A percentile compares a stretch with the other conserved stretches of the same genome.
Conservation (phyloP, 2,329 filamentous ascomycete species). For the Ophiostoma ips region DNA sequence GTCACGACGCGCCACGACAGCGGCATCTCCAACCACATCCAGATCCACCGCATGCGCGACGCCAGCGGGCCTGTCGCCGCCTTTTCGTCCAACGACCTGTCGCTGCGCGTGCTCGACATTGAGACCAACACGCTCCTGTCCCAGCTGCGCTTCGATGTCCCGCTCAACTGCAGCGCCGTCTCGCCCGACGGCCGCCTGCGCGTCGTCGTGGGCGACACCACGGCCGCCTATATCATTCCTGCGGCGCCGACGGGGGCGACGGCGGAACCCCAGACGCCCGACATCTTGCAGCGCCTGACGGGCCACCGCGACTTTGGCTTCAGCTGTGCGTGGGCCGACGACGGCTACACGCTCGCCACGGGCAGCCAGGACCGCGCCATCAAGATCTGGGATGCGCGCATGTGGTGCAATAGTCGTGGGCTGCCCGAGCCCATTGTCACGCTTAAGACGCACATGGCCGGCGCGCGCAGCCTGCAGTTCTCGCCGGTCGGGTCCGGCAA, state of each 20-base stretch:
- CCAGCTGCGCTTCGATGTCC: constrained; percentile 38
- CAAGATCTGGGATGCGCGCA: constrained; percentile 63
- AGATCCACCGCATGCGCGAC: constrained; percentile 39
- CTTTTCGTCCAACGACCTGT: constrained; percentile 49
- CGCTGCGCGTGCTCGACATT: constrained; percentile 45
- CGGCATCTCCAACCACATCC: constrained; percentile 52
- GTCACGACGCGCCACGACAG: constrained; percentile 36
- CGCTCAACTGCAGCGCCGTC: constrained; percentile 60
- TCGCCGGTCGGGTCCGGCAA: constrained; percentile 56
- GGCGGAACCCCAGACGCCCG: constrained; percentile 13
- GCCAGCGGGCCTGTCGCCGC: constrained; percentile 40
- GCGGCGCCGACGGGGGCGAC: constrained; percentile 56
- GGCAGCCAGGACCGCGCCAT: constrained; percentile 62
- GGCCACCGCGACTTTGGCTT: constrained; percentile 62
- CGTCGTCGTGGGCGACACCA: constrained; percentile 56
- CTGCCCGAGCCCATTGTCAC: constrained; percentile 35
- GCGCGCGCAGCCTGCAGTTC: constrained; percentile 56
- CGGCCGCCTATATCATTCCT: constrained; percentile 52
- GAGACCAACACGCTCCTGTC: constrained; percentile 43
- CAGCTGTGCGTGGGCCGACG: constrained; percentile 65
- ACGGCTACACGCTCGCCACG: constrained; percentile 63
- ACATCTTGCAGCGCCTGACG: constrained; percentile 39
- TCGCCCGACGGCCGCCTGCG: constrained; percentile 60
- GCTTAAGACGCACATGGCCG: constrained; percentile 52
- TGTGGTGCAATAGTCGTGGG: constrained; percentile 29